A percentile compares a stretch with the other conserved stretches of the same genome.
Conservation (phyloP, 1,139 yeast genomes). For the Meyerozyma smithsonii region DNA sequence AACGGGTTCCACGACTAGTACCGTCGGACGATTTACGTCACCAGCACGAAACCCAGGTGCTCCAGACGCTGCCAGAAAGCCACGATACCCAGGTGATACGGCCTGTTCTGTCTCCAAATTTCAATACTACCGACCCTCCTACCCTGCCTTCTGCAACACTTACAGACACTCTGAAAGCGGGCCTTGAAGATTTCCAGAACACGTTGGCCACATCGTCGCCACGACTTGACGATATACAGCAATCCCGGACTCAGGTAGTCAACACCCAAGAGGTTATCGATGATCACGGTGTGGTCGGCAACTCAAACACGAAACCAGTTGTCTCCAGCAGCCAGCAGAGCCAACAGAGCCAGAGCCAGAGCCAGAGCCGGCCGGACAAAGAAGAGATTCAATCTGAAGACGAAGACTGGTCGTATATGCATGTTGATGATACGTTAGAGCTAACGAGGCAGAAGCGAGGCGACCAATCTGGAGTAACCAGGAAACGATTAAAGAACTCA, state of each 20-base stretch:
- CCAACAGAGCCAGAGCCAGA: too few species aligned
- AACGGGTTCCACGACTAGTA: too few species aligned
- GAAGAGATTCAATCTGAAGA: constrained; percentile 2
- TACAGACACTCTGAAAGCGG: neutral
- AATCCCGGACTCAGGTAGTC: constrained; percentile 3
- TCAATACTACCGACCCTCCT: neutral
- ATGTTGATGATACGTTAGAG: neutral
- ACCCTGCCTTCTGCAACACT: neutral
- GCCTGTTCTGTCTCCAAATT: neutral
- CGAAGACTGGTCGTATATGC: constrained; percentile 1
- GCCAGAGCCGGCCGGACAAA: neutral
- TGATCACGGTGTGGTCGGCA: neutral
- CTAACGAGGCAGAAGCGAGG: neutral
- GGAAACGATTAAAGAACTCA: neutral
- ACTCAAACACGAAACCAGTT: neutral
- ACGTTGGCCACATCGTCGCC: constrained; percentile 1
- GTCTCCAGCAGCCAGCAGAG: constrained; percentile 3
- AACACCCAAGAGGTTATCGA: constrained; percentile 3
- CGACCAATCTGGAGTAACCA: neutral
- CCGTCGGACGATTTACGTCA: neutral
- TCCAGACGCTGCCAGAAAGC: neutral
- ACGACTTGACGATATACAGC: neutral
- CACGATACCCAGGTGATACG: constrained; percentile 1
- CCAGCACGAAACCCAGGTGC: constrained; percentile 1
- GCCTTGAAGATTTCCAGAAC: neutral